Evolutionary conservation across 148 eudicot species (phyloP).

Genomic region (Persicaria tinctoria): DNA sequence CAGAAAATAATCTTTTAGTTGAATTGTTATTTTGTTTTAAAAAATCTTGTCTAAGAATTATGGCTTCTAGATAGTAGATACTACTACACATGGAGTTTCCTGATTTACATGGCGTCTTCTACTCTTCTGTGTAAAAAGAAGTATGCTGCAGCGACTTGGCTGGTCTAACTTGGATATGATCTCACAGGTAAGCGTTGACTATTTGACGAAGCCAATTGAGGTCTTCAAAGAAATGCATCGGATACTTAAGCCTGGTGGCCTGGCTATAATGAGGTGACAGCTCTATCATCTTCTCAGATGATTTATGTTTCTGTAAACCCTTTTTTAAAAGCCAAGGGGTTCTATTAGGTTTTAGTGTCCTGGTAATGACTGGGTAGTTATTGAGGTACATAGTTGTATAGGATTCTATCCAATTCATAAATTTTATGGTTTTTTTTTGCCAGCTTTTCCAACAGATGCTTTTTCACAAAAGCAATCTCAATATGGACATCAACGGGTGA

Average conservation of each 20-base stretch:
- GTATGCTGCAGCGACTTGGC: not conserved
- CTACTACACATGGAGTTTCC: no score
- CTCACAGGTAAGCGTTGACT: conserved; percentile 92
- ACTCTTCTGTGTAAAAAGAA: not conserved
- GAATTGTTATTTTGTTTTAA: not conserved
- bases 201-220: conserved; percentile 80
- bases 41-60: not conserved
- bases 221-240: conserved; percentile 92
- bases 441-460: conserved; percentile 98
- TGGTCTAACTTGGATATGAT: not conserved
- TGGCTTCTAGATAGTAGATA: not conserved
- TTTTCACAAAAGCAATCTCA: conserved; percentile 93
- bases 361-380: not conserved
- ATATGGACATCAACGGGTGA: conserved; percentile 97
- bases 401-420: not conserved
- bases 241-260: conserved; percentile 83
- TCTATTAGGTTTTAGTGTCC: not conserved
- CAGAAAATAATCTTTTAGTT: not conserved
- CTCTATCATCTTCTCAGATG: conserved; percentile 3
- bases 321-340: not conserved
- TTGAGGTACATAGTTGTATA: not conserved
- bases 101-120: not conserved
- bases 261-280: conserved; percentile 85
- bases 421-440: not conserved
- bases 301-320: not conserved